phyloP scores from a whole-genome alignment of 345 rosid species.

The Hibiscus trionum region DNA sequence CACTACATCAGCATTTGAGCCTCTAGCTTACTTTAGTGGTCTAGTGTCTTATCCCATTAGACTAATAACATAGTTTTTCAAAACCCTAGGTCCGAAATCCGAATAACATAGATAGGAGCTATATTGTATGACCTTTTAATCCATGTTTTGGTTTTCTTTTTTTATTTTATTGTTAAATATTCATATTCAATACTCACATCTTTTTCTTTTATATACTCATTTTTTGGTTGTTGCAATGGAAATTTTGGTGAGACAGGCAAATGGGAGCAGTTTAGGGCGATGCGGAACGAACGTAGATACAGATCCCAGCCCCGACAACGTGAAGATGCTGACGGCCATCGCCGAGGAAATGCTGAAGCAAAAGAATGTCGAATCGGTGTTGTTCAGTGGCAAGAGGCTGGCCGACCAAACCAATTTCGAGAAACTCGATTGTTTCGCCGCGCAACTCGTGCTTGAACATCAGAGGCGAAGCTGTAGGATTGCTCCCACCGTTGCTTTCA shows the following conservation, averaged over 20 bases:
- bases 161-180: no score
- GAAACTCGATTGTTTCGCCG: conserved; percentile 75
- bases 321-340: conserved; percentile 53
- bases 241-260: conserved; percentile 44
- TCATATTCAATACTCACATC: neutral
- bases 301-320: conserved; percentile 62
- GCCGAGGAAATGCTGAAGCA: conserved; percentile 97
- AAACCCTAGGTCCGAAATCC: no score
- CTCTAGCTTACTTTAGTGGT: no score
- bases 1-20: no score
- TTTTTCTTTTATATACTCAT: neutral
- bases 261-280: conserved; percentile 62
- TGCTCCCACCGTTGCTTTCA: conserved; percentile 97
- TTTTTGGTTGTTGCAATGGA: neutral
- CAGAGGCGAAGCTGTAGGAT: conserved; percentile 82
- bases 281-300: conserved; percentile 61
- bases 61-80: no score
- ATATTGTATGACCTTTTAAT: no score
- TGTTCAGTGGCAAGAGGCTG: conserved; percentile 77
- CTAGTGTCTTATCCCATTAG: no score
- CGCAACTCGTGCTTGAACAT: conserved; percentile 77
- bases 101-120: no score
- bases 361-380: conserved; percentile 86
- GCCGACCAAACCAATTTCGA: conserved; percentile 61
- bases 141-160: no score